A percentile compares a stretch with the other conserved stretches of the same genome.
Evolutionary conservation across 306 rosid species (phyloP).

Genomic region (Acacia melanoxylon): DNA sequence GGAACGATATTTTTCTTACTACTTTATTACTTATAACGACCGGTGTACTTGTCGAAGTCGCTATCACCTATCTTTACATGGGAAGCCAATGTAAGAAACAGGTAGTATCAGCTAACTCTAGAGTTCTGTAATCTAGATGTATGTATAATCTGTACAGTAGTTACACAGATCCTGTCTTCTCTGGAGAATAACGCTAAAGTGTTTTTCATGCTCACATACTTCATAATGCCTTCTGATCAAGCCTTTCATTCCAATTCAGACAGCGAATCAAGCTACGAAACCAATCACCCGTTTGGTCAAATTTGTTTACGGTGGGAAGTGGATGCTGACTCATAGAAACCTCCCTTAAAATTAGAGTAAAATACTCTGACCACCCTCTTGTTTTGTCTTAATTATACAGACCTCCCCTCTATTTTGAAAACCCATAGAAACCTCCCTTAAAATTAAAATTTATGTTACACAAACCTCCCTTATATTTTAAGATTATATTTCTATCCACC

Average conservation of each 20-base stretch:
- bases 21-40: no score
- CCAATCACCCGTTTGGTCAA: conserved; percentile 98
- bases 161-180: conserved; percentile 37
- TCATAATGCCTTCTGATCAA: conserved; percentile 91
- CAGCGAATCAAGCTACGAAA: conserved; percentile 92
- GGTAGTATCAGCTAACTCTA: conserved; percentile 41
- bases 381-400: no score
- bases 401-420: no score
- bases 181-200: conserved; percentile 6
- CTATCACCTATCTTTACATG: conserved; percentile 43
- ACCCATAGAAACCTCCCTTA: no score
- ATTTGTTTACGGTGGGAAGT: conserved; percentile 92
- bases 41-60: no score
- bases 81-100: conserved; percentile 40
- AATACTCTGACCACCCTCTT: no score
- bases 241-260: conserved; percentile 97
- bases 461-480: no score
- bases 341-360: no score
- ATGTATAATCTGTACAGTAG: conserved; percentile 56
- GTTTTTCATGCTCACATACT: conserved; percentile 33
- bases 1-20: no score
- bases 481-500: no score
- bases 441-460: no score
- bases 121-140: conserved; percentile 34
- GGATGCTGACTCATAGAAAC: conserved; percentile 93